A percentile compares a stretch with the other conserved stretches of the same genome.
Evolutionary conservation across 768 basidiomycete genomes (phyloP).

Genomic region (Suillus variegatus): DNA sequence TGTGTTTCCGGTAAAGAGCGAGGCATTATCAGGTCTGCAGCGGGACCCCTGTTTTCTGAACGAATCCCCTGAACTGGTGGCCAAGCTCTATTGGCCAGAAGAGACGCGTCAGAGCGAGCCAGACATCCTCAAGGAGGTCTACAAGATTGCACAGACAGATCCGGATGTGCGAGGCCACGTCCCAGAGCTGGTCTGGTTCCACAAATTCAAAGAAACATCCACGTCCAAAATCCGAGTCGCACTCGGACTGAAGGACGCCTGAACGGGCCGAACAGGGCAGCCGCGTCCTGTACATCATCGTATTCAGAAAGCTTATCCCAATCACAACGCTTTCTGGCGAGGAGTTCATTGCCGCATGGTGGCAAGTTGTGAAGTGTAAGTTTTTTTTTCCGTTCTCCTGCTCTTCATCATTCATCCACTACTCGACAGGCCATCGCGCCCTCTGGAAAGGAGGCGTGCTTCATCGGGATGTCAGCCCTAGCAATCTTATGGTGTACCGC

Average conservation of each 20-base stretch:
- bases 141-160: not conserved
- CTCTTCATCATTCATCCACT: not conserved
- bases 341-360: slow-evolving; percentile 5
- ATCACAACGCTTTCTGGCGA: not conserved
- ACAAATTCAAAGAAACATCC: not conserved
- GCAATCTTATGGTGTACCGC: not conserved
- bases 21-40: not conserved
- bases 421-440: slow-evolving; percentile 9
- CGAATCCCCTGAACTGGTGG: not conserved
- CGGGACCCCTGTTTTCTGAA: not conserved
- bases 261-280: not conserved
- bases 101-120: not conserved
- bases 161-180: not conserved
- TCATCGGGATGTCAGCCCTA: not conserved
- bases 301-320: not conserved
- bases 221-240: not conserved
- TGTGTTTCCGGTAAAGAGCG: slow-evolving; percentile 1
- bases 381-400: too few species aligned
- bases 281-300: not conserved
- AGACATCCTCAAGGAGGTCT: not conserved
- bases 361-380: slow-evolving; percentile 7
- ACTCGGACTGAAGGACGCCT: not conserved
- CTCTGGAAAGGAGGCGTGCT: not conserved
- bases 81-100: not conserved
- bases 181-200: not conserved